Conservation (phyloP, 2,329 filamentous ascomycete genomes). For the Cordyceps cateniannulata region DNA sequence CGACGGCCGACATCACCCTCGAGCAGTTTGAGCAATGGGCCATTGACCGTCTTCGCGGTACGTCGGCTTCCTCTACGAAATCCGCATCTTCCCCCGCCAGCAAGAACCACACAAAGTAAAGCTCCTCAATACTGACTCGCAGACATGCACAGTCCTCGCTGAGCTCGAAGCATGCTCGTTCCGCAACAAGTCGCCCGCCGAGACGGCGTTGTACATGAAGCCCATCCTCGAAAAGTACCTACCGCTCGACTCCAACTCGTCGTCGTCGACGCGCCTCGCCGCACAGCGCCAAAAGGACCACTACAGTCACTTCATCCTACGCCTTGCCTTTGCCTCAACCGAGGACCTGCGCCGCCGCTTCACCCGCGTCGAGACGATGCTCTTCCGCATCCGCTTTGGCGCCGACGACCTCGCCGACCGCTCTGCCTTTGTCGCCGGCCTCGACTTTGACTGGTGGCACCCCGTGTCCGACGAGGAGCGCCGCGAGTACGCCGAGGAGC, state of each 20-base stretch:
- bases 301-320: constrained; percentile 94
- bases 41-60: constrained; percentile 81
- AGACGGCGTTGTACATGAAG: constrained; percentile 78
- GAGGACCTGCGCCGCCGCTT: constrained; percentile 87
- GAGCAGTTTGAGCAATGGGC: constrained; percentile 99
- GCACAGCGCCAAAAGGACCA: constrained; percentile 88
- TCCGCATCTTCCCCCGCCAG: not conserved
- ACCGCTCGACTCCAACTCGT: constrained; percentile 70
- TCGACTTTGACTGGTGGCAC: constrained; percentile 90
- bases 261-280: constrained; percentile 50
- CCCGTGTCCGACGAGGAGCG: constrained; percentile 74
- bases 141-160: constrained; percentile 66
- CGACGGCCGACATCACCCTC: constrained; percentile 88
- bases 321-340: constrained; percentile 85
- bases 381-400: constrained; percentile 78
- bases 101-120: not conserved
- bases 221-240: constrained; percentile 83
- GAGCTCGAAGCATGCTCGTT: constrained; percentile 93
- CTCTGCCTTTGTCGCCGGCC: constrained; percentile 64
- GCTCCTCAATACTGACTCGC: not conserved
- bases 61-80: not conserved
- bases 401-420: constrained; percentile 70
- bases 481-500: constrained; percentile 51
- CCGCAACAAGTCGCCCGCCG: constrained; percentile 77
- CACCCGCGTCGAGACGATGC: constrained; percentile 75